Base-by-base conservation (phyloP, 1,284 basidiomycete genomes). In the Cutaneotrichosporon cutaneum region DNA sequence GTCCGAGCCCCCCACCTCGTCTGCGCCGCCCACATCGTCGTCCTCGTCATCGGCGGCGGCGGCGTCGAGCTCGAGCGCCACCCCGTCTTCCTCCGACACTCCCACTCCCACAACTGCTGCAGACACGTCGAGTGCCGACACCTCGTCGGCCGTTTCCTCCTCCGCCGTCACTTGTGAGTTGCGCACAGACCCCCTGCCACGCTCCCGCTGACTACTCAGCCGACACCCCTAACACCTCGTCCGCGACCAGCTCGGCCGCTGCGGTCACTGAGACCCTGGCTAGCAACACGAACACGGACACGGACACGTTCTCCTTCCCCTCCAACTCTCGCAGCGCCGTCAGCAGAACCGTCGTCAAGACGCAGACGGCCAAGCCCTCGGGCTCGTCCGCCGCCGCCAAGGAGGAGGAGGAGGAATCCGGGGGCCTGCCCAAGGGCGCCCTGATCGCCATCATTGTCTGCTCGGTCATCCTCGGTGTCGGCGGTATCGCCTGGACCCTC, bases 401-500 rank as follows among this genome's bases (percentile, higher is more conserved):
- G 16, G n/a, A 54, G 36, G 39, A 54, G 14, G 66, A 60, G 24
- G 55, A 56, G 4, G 45, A 61, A 22, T 65, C 69, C 22, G 62
- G 59, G 24, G 75, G 76, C 8, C 55, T 83, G 56, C 78, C 83
- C 52, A 84, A 82, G 69, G 82, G 83, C 24, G 86, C 88, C 6
- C 74, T 90, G 60, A 90, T 88, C 26, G 82, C 86, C 54, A 82
- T 94, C 69, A 87, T 90, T 68, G 85, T 86, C 47, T 82, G 90
- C 54, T 89, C 86, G 10, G 83, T 86, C 6, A 85, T 84, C 50
- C 74, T 92, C 50, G 91, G 86, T 66, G 86, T 84, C 44, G 77
- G 87, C 36, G 83, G 83, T 57, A 85, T 91, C 67, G 83, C 88
- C 66, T 94, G 89, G 89, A 93, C 90, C 39, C 81, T 90, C 71